These are phyloP conservation scores for Mitosporidium daphniae DNA, from an alignment of 371 early-diverging fungal species.

Conservation along the genomic window DNA sequence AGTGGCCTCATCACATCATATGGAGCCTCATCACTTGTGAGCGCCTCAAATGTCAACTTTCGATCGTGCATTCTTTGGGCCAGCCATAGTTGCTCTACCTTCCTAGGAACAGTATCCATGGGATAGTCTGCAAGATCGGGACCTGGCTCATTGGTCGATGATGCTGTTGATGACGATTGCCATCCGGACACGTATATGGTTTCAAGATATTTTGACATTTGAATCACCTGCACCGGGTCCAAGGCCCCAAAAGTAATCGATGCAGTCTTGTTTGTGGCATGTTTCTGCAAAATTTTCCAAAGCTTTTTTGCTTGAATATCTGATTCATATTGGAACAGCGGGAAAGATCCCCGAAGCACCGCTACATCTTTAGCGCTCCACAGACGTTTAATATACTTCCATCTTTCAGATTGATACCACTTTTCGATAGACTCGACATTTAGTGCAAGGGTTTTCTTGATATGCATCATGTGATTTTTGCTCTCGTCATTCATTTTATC, in stretches of 20 bases:
- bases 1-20: slow-evolving; percentile 68
- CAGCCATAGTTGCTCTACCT: slow-evolving; percentile 84
- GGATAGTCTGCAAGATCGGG: slow-evolving; percentile 94
- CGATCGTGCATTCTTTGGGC: slow-evolving; percentile 90
- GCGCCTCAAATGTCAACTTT: slow-evolving; percentile 46
- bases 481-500: no score
- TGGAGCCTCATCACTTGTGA: slow-evolving; percentile 18
- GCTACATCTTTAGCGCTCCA: slow-evolving; percentile 36
- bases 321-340: slow-evolving; percentile 20
- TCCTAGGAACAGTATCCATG: slow-evolving; percentile 88
- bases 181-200: slow-evolving; percentile 87
- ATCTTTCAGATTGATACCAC: slow-evolving; percentile 51
- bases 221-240: slow-evolving; percentile 16
- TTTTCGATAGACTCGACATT: slow-evolving; percentile 37
- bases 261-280: slow-evolving; percentile 30
- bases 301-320: slow-evolving; percentile 59
- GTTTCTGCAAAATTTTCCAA: slow-evolving; percentile 34
- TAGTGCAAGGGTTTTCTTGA: no score
- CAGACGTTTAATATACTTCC: slow-evolving; percentile 38
- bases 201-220: slow-evolving; percentile 54
- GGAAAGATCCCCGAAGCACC: background rate
- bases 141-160: slow-evolving; percentile 79
- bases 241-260: slow-evolving; percentile 52
- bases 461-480: no score
- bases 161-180: slow-evolving; percentile 87